Evolutionary conservation across 768 basidiomycete species (phyloP).

Genomic region (Xerocomellus dryophilus): DNA sequence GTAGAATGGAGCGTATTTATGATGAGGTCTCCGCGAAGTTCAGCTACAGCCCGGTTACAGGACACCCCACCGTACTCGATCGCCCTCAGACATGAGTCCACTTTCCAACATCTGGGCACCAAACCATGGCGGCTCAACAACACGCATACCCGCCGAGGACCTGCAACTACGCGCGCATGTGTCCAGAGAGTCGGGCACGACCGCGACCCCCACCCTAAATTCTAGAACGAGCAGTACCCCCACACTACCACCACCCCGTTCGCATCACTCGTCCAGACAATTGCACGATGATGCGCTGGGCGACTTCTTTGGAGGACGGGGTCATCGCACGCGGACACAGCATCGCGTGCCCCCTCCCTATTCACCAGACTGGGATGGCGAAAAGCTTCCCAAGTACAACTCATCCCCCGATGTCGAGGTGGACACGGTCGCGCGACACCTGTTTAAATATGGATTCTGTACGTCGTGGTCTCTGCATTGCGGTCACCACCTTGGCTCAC

Average conservation of each 20-base stretch:
- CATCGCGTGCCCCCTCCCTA: conserved; percentile 41
- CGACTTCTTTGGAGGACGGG: conserved; percentile 33
- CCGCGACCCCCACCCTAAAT: conserved; percentile 11
- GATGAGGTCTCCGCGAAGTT: background rate
- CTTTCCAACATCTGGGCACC: conserved; percentile 11
- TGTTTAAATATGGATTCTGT: conserved; percentile 67
- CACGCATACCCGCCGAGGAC: conserved; percentile 15
- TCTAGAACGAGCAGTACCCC: conserved; percentile 17
- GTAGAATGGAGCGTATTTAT: conserved; percentile 26
- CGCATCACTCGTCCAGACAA: conserved; percentile 26
- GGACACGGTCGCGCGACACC: conserved; percentile 53
- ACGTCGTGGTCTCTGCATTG: conserved; percentile 15
- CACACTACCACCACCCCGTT: conserved; percentile 19
- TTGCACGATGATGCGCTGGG: conserved; percentile 28
- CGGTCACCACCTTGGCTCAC: background rate
- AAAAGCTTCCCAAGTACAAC: conserved; percentile 27
- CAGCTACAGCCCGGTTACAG: conserved; percentile 10
- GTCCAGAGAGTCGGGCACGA: conserved; percentile 24
- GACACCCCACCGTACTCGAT: conserved; percentile 6
- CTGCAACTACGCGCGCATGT: conserved; percentile 22
- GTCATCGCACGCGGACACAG: conserved; percentile 24
- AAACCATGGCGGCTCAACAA: background rate
- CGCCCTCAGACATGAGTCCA: conserved; percentile 13
- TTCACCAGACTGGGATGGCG: conserved; percentile 38
- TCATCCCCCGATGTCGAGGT: conserved; percentile 41